A percentile compares a stretch with the other conserved stretches of the same genome.
Evolutionary conservation across 2,329 filamentous ascomycete species (phyloP).

Genomic region (Sarocladiaceae sp.): DNA sequence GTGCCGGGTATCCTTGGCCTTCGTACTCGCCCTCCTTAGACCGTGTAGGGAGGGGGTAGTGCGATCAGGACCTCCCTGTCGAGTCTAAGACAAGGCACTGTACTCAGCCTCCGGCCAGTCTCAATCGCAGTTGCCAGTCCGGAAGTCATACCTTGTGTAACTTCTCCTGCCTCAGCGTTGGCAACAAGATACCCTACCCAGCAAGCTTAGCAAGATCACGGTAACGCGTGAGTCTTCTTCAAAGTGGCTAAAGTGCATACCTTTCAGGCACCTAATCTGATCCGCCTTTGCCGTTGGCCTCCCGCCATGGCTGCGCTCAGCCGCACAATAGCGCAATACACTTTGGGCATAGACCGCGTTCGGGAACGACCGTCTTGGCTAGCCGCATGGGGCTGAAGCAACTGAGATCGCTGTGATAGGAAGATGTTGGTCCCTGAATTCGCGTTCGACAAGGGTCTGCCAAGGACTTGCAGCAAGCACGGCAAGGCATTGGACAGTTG

Average conservation of each 20-base stretch:
- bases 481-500: background rate
- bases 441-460: background rate
- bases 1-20: too few relatives aligned
- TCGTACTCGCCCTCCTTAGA: too few relatives aligned
- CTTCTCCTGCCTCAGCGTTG: too few relatives aligned
- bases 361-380: background rate
- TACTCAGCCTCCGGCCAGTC: too few relatives aligned
- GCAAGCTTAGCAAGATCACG: too few relatives aligned
- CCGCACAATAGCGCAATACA: slow-evolving; percentile 4
- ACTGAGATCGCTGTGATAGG: background rate
- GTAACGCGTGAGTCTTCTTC: background rate
- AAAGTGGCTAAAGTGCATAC: background rate
- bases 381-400: background rate
- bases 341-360: slow-evolving; percentile 2
- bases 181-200: too few relatives aligned
- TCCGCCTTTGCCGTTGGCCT: background rate
- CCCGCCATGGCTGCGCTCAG: background rate
- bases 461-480: background rate
- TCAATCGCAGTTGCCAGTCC: too few relatives aligned
- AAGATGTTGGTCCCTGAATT: slow-evolving; percentile 3
- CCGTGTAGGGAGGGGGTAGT: too few relatives aligned
- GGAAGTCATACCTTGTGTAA: too few relatives aligned
- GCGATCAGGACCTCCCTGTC: too few relatives aligned
- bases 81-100: too few relatives aligned
- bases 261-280: background rate